Evolutionary conservation across 257 asterid species (phyloP).

Genomic region (Solanum etuberosum): DNA sequence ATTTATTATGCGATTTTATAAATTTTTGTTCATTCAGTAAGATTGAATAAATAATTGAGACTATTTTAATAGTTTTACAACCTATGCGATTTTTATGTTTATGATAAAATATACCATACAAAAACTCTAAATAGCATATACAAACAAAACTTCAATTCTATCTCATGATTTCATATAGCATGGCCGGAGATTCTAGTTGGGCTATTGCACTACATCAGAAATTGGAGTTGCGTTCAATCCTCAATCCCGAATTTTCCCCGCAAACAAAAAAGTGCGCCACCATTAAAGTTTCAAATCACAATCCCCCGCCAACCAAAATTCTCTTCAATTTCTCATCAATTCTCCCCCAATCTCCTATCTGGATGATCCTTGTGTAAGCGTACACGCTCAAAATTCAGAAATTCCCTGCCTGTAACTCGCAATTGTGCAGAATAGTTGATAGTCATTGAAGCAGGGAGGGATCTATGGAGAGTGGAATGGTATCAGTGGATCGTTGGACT

Average conservation of each 20-base stretch:
- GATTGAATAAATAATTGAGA: too few relatives aligned
- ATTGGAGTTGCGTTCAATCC: too few relatives aligned
- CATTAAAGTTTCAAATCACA: background rate
- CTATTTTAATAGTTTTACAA: too few relatives aligned
- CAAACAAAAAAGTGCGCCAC: background rate
- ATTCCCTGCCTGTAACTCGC: background rate
- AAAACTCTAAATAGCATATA: fast-evolving
- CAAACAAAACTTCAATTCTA: too few relatives aligned
- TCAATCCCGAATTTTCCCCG: too few relatives aligned
- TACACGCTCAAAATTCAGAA: background rate
- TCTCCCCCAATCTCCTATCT: background rate
- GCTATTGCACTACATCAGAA: too few relatives aligned
- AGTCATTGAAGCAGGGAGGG: background rate
- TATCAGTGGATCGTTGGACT: conserved; percentile 76
- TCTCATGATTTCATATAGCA: too few relatives aligned
- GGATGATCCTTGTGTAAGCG: background rate
- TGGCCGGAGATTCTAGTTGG: too few relatives aligned
- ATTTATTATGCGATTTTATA: too few relatives aligned
- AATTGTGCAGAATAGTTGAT: background rate
- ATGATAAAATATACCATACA: too few relatives aligned
- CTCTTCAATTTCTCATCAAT: background rate
- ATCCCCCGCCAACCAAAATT: background rate
- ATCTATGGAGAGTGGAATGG: conserved; percentile 68
- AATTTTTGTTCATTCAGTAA: too few relatives aligned
- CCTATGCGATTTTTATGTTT: too few relatives aligned